Evolutionary conservation across 2,329 filamentous ascomycete genomes (phyloP), one percentile per base, ranked within the genome.

Genomic region (Sporothrix pallida): DNA sequence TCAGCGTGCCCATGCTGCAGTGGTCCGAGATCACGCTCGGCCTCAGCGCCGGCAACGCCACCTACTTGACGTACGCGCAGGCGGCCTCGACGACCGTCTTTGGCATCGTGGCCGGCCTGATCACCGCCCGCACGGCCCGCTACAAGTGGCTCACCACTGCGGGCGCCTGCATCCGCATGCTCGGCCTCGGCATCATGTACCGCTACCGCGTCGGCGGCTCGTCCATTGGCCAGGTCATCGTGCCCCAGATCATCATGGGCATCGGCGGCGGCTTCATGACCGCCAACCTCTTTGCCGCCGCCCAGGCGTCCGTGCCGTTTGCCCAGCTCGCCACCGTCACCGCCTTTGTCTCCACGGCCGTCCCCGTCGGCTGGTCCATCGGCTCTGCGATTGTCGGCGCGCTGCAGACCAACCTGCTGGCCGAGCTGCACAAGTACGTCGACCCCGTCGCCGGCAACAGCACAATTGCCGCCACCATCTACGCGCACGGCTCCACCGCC

Each of bases 161-260:
- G 3, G 85, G 83, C 4, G 80, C 81, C 1, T 71, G 80, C 1
- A 76, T 87, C 48, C 83, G 85, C 15, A 77, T 86, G 8, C 76
- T 86, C 50, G 85, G 86, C 5, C 86, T 87, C 74, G 85, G 84
- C 2, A 76, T 86, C 46, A 87, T 87, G 86, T 80, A 86, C 42
- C 81, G 85, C 1, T 81, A 87, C 9, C 82, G 85, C 5, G 84
- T 62, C 79, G 83, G 69, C 81, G 76, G 80, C 52, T 86, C 84
- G 77, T 82, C 82, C 3, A 75, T 79, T 0, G 83, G 80, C 7
- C 85, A 87, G 77, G 80, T 87, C 0, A 84, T 86, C 75, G 75
- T 83, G 37, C 83, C 86, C 1, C 86, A 87, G 76, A 77, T 83
- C 42, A 79, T 87, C 9, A 85, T 87, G 75, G 85, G 85, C 2